A percentile compares a stretch with the other conserved stretches of the same genome.
These are phyloP conservation scores for Theobroma cacao DNA, from an alignment of 345 rosid genomes.

Conservation along the genomic window DNA sequence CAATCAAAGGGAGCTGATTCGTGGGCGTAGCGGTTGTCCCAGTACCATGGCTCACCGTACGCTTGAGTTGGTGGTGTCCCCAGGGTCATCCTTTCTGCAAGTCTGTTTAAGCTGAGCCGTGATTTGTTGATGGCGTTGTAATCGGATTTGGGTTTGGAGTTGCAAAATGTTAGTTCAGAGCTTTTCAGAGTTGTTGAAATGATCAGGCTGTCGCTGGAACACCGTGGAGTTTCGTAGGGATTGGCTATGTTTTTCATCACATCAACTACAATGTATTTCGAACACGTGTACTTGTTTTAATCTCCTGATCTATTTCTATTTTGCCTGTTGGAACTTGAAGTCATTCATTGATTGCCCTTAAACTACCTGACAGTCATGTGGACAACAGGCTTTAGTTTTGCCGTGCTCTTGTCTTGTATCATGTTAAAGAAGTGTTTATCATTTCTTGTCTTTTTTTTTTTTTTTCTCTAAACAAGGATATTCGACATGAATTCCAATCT, in stretches of 20 bases:
- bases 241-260: background rate
- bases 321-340: background rate
- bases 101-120: background rate
- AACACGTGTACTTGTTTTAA: background rate
- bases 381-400: background rate
- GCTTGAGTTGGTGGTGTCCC: constrained; percentile 50
- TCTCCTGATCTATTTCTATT: background rate
- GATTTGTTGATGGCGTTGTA: background rate
- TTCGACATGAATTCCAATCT: background rate
- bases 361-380: background rate
- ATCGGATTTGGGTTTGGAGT: background rate
- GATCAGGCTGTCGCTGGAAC: background rate
- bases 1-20: constrained; percentile 86
- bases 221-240: background rate
- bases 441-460: too few species aligned
- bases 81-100: constrained; percentile 20
- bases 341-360: background rate
- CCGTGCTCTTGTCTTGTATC: background rate
- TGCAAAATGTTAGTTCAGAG: background rate
- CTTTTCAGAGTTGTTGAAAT: background rate
- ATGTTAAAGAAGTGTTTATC: too few species aligned
- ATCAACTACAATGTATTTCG: background rate
- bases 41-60: constrained; percentile 81
- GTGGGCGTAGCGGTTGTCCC: constrained; percentile 77
- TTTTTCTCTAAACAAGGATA: too few species aligned